These are phyloP conservation scores for Ilex asprella DNA, from an alignment of 257 asterid genomes.

Conservation along the genomic window DNA sequence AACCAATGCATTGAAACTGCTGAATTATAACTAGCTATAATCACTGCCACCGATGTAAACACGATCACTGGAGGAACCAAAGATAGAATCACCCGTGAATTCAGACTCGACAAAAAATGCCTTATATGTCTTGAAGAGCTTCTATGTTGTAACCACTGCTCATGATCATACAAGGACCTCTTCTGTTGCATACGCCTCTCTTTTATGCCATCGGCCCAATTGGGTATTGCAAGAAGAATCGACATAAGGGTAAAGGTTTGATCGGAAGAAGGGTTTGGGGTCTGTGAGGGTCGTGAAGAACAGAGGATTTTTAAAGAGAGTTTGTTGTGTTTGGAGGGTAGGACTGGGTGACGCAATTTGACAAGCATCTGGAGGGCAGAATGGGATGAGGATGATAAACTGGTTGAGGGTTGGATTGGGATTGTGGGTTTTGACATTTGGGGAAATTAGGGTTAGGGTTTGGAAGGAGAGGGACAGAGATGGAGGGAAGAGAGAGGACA, in stretches of 20 bases:
- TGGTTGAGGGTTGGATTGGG: constrained; percentile 28
- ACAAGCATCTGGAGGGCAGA: constrained; percentile 19
- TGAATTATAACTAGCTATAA: constrained; percentile 59
- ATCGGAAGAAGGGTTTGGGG: constrained; percentile 20
- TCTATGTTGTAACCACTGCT: constrained; percentile 70
- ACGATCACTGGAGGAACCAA: constrained; percentile 78
- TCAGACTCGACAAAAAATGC: constrained; percentile 56
- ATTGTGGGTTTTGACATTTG: constrained; percentile 27
- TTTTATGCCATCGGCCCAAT: constrained; percentile 66
- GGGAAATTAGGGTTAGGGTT: constrained; percentile 17
- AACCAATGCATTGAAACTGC: constrained; percentile 61
- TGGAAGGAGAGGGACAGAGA: constrained; percentile 9
- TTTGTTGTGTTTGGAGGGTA: constrained; percentile 23
- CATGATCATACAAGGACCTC: constrained; percentile 54
- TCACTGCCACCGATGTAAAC: constrained; percentile 63
- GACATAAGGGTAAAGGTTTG: constrained; percentile 28
- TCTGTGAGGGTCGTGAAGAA: constrained; percentile 27
- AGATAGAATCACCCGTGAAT: constrained; percentile 74
- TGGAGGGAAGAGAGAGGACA: constrained; percentile 20
- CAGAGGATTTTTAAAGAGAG: constrained; percentile 27
- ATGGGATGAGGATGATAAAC: constrained; percentile 34
- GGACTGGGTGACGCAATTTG: constrained; percentile 23
- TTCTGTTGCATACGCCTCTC: constrained; percentile 64
- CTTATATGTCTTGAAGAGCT: constrained; percentile 74
- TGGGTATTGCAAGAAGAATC: constrained; percentile 48